A percentile compares a stretch with the other conserved stretches of the same genome.
Evolutionary conservation across 345 rosid species (phyloP).

Genomic region (Brassica carinata): DNA sequence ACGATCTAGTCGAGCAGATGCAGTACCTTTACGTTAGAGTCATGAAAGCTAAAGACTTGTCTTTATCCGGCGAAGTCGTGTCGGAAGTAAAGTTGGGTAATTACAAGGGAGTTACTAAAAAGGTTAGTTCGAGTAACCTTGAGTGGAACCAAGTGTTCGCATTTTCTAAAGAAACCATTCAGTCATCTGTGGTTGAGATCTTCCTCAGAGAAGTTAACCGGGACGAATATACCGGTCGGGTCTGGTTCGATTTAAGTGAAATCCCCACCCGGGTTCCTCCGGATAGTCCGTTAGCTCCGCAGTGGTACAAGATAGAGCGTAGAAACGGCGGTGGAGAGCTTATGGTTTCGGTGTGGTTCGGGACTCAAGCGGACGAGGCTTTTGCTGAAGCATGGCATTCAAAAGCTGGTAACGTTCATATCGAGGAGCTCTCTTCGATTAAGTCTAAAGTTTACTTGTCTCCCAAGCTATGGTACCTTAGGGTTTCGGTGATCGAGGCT

Average conservation of each 20-base stretch:
- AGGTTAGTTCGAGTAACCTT: slow-evolving; percentile 38
- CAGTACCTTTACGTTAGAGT: slow-evolving; percentile 70
- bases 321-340: slow-evolving; percentile 58
- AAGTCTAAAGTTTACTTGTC: slow-evolving; percentile 76
- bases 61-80: slow-evolving; percentile 50
- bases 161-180: slow-evolving; percentile 72
- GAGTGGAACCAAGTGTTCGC: slow-evolving; percentile 82
- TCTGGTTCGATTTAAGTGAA: slow-evolving; percentile 69
- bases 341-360: slow-evolving; percentile 77
- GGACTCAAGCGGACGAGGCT: slow-evolving; percentile 80
- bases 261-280: slow-evolving; percentile 73
- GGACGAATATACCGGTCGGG: slow-evolving; percentile 64
- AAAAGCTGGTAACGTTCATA: slow-evolving; percentile 62
- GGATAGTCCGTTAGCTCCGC: slow-evolving; percentile 75
- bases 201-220: slow-evolving; percentile 58
- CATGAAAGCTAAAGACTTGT: slow-evolving; percentile 53
- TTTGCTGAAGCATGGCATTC: slow-evolving; percentile 82
- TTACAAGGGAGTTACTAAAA: slow-evolving; percentile 65
- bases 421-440: slow-evolving; percentile 48
- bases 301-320: slow-evolving; percentile 72
- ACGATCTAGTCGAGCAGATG: slow-evolving; percentile 85
- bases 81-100: slow-evolving; percentile 72
- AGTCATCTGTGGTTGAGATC: slow-evolving; percentile 70
- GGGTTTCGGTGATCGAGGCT: slow-evolving; percentile 66
- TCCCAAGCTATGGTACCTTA: slow-evolving; percentile 74